These are phyloP conservation scores for Nepenthes alata DNA, from an alignment of 179 eudicot species.

Conservation along the genomic window DNA sequence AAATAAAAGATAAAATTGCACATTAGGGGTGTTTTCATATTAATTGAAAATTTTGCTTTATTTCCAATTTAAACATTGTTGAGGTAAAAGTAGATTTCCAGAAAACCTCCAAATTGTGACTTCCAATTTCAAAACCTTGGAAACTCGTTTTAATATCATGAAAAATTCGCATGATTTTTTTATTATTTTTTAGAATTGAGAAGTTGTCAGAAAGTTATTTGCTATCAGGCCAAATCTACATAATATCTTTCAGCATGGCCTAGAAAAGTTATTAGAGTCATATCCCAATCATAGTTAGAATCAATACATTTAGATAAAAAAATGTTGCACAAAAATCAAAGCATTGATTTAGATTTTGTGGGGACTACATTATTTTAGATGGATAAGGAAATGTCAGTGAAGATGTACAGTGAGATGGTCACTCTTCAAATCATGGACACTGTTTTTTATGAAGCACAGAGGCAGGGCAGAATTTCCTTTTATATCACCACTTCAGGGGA, in stretches of 20 bases:
- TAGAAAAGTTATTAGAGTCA: background rate
- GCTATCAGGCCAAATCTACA: background rate
- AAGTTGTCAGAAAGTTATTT: too few species aligned
- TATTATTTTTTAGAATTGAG: too few species aligned
- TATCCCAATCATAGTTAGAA: background rate
- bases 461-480: slow-evolving; percentile 88
- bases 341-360: background rate
- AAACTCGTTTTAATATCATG: too few species aligned
- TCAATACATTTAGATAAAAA: background rate
- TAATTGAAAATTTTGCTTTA: too few species aligned
- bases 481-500: slow-evolving; percentile 72
- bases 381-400: slow-evolving; percentile 47
- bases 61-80: too few species aligned
- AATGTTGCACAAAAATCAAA: background rate
- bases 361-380: slow-evolving; percentile 21
- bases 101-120: too few species aligned
- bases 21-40: too few species aligned
- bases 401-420: slow-evolving; percentile 63
- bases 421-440: slow-evolving; percentile 82
- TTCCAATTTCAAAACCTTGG: too few species aligned
- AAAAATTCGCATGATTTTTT: too few species aligned
- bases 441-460: slow-evolving; percentile 64
- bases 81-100: too few species aligned
- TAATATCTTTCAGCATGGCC: background rate
- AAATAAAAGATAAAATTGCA: too few species aligned